phyloP scores from a whole-genome alignment of 495 filamentous ascomycete species.

The Tuber aestivum region DNA sequence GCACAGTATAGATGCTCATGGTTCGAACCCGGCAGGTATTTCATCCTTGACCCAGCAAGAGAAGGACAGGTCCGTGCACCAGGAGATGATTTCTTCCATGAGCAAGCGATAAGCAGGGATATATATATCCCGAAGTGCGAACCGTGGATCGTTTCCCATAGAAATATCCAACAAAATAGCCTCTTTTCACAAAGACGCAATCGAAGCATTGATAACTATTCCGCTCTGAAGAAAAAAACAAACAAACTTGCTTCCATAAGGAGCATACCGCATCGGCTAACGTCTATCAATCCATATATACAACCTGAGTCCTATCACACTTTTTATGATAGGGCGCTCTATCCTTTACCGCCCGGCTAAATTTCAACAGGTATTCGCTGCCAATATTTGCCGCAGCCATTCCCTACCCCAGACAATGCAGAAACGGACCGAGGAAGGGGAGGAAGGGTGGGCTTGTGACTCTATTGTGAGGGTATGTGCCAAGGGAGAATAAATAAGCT shows the following conservation, averaged over 20 bases:
- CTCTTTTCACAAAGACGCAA: background rate
- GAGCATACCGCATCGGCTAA: background rate
- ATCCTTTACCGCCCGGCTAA: background rate
- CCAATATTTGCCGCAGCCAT: background rate
- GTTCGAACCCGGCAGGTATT: conserved; percentile 51
- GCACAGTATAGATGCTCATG: conserved; percentile 11
- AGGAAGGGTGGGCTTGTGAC: background rate
- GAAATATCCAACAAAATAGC: background rate
- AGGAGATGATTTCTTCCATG: conserved; percentile 84
- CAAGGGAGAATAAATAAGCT: background rate
- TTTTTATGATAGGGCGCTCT: background rate
- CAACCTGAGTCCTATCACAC: background rate
- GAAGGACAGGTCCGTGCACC: conserved; percentile 76
- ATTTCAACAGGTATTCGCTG: conserved; percentile 1
- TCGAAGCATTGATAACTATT: background rate
- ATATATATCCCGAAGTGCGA: background rate
- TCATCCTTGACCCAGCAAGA: conserved; percentile 76
- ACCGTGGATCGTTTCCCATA: background rate
- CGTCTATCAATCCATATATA: background rate
- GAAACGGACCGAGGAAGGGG: background rate
- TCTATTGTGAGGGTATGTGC: background rate
- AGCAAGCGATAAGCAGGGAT: conserved; percentile 29
- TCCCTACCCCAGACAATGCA: background rate
- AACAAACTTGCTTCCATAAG: background rate
- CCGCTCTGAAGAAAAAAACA: background rate